Conservation (phyloP, 306 rosid genomes). For the Citrullus amarus region DNA sequence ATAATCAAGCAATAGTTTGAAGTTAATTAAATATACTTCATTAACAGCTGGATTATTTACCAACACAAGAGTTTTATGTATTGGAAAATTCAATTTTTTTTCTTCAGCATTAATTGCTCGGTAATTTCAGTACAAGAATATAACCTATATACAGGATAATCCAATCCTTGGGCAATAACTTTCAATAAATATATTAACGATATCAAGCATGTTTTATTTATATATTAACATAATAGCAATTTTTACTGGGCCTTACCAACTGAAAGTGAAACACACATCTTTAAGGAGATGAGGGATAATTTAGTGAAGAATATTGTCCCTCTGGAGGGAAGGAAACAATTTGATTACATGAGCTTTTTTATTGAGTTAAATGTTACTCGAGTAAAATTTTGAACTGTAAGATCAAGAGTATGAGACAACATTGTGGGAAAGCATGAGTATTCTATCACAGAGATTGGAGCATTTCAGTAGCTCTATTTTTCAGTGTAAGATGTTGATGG, state of each 20-base stretch:
- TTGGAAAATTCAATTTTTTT: slow-evolving; percentile 1
- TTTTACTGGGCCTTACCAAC: not conserved
- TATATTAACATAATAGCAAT: not conserved
- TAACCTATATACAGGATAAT: not conserved
- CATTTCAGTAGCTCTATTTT: slow-evolving; percentile 16
- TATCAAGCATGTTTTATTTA: not conserved
- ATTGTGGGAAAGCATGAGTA: slow-evolving; percentile 13
- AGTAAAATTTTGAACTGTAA: not conserved
- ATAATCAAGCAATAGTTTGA: not conserved
- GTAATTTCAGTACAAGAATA: not conserved
- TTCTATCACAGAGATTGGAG: not conserved
- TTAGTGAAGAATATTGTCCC: not conserved
- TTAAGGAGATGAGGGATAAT: not conserved
- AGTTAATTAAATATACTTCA: not conserved
- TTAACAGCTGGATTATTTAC: not conserved
- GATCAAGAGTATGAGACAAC: not conserved
- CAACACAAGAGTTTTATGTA: not conserved
- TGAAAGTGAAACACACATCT: not conserved
- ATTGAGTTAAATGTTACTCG: not conserved
- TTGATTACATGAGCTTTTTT: not conserved
- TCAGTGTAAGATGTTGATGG: slow-evolving; percentile 33
- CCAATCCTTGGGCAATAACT: not conserved
- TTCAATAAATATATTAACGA: not conserved
- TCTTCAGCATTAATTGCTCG: not conserved
- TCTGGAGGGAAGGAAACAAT: not conserved